Percentiles rank a stretch among this genome's conserved stretches.
Conservation (phyloP, 345 rosid species). For the Heritiera fomes region DNA sequence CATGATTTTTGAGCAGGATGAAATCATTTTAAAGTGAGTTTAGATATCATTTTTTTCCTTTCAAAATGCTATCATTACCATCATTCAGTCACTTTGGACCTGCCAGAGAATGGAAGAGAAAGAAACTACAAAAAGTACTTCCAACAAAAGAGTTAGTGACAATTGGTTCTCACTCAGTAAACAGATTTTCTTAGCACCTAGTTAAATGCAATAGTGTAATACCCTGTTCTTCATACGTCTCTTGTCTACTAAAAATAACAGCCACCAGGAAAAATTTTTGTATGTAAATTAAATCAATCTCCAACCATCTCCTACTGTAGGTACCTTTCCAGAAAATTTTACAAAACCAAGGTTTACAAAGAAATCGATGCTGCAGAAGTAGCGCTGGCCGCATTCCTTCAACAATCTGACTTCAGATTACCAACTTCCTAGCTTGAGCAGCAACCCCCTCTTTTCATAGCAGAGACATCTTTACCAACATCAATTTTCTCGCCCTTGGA, state of each 20-base stretch:
- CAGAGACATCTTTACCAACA: constrained; percentile 82
- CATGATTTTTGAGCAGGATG: too few species aligned
- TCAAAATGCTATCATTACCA: too few species aligned
- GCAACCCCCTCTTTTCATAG: constrained; percentile 82
- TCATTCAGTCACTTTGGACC: neutral
- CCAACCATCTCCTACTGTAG: constrained; percentile 28
- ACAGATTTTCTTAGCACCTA: constrained; percentile 13
- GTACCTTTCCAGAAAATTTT: constrained; percentile 37
- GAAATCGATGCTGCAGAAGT: constrained; percentile 24
- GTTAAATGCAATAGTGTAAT: constrained; percentile 22
- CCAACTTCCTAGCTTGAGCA: constrained; percentile 61
- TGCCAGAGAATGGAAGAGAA: neutral
- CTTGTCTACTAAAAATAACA: constrained; percentile 27
- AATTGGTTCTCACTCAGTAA: constrained; percentile 3
- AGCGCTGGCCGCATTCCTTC: constrained; percentile 28
- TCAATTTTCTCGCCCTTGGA: constrained; percentile 88
- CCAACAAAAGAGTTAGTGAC: neutral
- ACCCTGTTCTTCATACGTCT: constrained; percentile 25
- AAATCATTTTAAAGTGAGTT: too few species aligned
- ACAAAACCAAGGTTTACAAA: constrained; percentile 29
- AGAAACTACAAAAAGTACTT: neutral
- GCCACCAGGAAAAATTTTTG: constrained; percentile 18
- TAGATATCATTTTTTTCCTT: too few species aligned
- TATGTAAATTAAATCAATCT: constrained; percentile 29
- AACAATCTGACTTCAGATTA: constrained; percentile 19